A percentile compares a stretch with the other conserved stretches of the same genome.
Evolutionary conservation across 2,329 filamentous ascomycete species (phyloP).

Genomic region (Zelopaecilomyces penicillatus): DNA sequence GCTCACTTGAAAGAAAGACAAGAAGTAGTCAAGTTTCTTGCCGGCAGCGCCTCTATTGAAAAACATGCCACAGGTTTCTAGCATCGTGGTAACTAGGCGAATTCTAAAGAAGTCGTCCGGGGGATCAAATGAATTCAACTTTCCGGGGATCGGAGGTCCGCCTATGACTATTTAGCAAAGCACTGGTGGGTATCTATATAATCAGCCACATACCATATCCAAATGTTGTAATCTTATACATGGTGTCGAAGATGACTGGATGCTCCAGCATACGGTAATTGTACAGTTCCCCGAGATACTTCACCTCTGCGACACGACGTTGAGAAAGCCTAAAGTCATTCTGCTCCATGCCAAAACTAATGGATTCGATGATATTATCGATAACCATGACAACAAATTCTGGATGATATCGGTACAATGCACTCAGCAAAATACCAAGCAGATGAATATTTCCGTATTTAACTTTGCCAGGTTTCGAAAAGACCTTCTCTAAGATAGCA

Average conservation of each 20-base stretch:
- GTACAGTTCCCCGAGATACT: slow-evolving; percentile 93
- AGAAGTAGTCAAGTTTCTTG: slow-evolving; percentile 96
- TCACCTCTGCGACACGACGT: slow-evolving; percentile 86
- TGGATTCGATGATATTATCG: slow-evolving; percentile 82
- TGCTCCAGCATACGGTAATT: slow-evolving; percentile 97
- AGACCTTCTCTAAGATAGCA: slow-evolving; percentile 74
- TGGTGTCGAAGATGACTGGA: slow-evolving; percentile 84
- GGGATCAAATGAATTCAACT: slow-evolving; percentile 69
- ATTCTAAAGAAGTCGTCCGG: slow-evolving; percentile 96
- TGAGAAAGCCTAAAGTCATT: slow-evolving; percentile 99
- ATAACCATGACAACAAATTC: slow-evolving; percentile 86
- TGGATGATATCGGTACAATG: slow-evolving; percentile 85
- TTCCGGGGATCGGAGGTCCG: slow-evolving; percentile 72
- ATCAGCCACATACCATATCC: slow-evolving; percentile 56
- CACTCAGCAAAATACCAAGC: slow-evolving; percentile 79
- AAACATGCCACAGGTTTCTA: slow-evolving; percentile 94
- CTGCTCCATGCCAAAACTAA: slow-evolving; percentile 79
- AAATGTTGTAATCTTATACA: slow-evolving; percentile 92
- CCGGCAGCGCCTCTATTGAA: slow-evolving; percentile 89
- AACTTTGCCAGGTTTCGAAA: slow-evolving; percentile 92
- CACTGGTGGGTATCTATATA: background rate
- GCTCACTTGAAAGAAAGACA: slow-evolving; percentile 79
- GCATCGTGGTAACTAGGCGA: slow-evolving; percentile 75
- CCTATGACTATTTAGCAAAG: slow-evolving; percentile 32
- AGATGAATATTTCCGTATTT: slow-evolving; percentile 96